Evolutionary conservation across 371 early-diverging fungal species (phyloP), one percentile per base, ranked within the genome.

Genomic region (Encephalitozoon intestinalis): DNA sequence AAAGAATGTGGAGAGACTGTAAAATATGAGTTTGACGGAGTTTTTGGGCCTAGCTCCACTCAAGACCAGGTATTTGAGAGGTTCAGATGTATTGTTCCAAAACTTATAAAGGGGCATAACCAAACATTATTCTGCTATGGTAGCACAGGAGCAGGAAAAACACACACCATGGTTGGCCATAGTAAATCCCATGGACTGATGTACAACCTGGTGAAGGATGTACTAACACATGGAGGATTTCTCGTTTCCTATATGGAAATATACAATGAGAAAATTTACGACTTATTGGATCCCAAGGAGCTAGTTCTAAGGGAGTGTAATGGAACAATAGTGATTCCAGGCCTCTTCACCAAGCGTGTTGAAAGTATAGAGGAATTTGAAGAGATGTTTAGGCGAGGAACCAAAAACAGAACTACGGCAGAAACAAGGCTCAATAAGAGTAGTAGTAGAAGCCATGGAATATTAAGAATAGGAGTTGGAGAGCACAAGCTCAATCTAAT

Each of bases 401-500:
- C 25, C n/a, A 28, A 52, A 34, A 70, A 64, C 26, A 65, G 81
- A 53, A 71, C 51, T 28, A 37, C 34, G 5, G 63, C 63, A 28
- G 53, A 76, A 26, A 81, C 78, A 2, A 67, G 63, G n/a, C 63
- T 81, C 18, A 82, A 82, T 51, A 63, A 66, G 25, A 67, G 53
- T 12, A 78, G 78, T 43, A 76, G 76, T 34, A 44, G 83, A 37
- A 65, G 66, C 28, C 78, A 78, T 21, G 64, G 67, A 21, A 70
- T 79, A 46, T 54, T 79, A 39, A 52, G 49, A 25, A 75, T 75
- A 88, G 39, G 21, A 53, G 73, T 12, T n/a, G 92, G 91, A 83
- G 88, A 89, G 68, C 92, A 93, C 58, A 91, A 91, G 75, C 76
- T 90, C 12, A 87, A 88, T 73, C 76, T 90, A 0, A 88, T 90